Evolutionary conservation across 371 early-diverging fungal genomes (phyloP), one percentile per base, ranked within the genome.

Genomic region (Actinomortierella ambigua): DNA sequence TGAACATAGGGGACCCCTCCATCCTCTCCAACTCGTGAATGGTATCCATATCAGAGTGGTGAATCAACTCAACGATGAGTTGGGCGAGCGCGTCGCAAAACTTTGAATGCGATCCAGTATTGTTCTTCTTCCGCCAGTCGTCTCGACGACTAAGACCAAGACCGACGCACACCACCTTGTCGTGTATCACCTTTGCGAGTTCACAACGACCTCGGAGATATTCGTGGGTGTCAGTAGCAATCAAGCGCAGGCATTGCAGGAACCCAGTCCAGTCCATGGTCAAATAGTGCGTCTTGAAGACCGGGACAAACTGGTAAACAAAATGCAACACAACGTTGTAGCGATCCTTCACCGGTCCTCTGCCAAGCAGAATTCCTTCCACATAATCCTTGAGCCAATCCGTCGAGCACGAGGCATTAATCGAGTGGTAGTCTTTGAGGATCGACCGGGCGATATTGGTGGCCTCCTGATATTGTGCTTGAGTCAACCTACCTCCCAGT

Each of bases 331-430:
- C 77, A 0, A 84, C 59, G 23, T 75, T 81, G 18, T 77, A 71
- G 24, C 79, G 77, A 48, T 82, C 82, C 3, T 75, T 63, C 22
- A 63, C 57, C 53, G 63, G 79, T 18, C 64, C 77, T 66, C 78
- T 53, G 1, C 67, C 54, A 14, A 73, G 24, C 24, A 66, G 47
- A 5, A 76, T 62, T 41, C 77, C 69, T 15, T 77, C 61, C 28
- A 86, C 56, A 55, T 86, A 88, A 22, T 82, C 79, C 55, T 78
- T 80, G 49, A 87, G 64, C 85, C 85, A 86, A n/a, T 81, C 80
- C 0, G 86, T 85, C 2, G 80, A 71, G 29, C 79, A 76, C 3
- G 76, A 58, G 7, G 73, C 70, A 29, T 84, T 83, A 13, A 82
- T 57, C 13, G 77, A 59, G 0, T 78, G 77, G 48, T 83, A 81